A percentile compares a stretch with the other conserved stretches of the same genome.
Evolutionary conservation across 805 yeast species (phyloP).

Genomic region (Saccharomycopsis sp.): DNA sequence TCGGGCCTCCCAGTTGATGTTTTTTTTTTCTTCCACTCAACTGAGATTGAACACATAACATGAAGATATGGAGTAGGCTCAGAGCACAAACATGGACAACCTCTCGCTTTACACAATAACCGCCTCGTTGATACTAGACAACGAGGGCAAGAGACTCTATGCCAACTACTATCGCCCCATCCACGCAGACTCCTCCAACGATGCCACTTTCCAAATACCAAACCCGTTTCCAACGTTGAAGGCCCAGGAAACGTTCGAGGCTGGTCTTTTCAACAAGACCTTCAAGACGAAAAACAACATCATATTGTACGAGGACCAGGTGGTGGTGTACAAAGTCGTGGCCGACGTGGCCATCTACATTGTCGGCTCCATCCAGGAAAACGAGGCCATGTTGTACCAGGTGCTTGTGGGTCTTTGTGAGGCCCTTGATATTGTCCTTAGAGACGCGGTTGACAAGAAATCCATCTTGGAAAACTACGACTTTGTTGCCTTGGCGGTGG

Average conservation of each 20-base stretch:
- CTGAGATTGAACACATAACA: no score
- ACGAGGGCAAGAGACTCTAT: conserved; percentile 67
- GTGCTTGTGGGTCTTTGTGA: conserved; percentile 72
- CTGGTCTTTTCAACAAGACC: conserved; percentile 62
- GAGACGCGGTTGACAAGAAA: conserved; percentile 63
- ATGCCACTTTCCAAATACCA: conserved; percentile 15
- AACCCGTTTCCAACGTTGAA: conserved; percentile 35
- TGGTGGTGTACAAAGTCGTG: conserved; percentile 79
- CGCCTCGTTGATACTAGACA: conserved; percentile 74
- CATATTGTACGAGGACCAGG: conserved; percentile 64
- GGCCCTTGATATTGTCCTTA: conserved; percentile 68
- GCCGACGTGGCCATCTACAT: conserved; percentile 67
- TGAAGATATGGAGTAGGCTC: no score
- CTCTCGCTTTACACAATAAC: conserved; percentile 72
- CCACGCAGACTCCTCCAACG: conserved; percentile 30
- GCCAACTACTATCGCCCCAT: conserved; percentile 79
- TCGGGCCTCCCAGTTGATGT: no score
- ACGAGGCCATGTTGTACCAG: conserved; percentile 71
- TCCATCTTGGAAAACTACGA: conserved; percentile 78
- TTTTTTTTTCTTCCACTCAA: no score
- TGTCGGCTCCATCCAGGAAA: conserved; percentile 71
- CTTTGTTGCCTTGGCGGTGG: conserved; percentile 75
- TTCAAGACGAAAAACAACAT: conserved; percentile 74
- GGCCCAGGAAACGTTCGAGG: conserved; percentile 73
- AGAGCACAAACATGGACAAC: conserved; percentile 39